Evolutionary conservation across 805 yeast genomes (phyloP).

Genomic region (Cyberlindnera lachancei): DNA sequence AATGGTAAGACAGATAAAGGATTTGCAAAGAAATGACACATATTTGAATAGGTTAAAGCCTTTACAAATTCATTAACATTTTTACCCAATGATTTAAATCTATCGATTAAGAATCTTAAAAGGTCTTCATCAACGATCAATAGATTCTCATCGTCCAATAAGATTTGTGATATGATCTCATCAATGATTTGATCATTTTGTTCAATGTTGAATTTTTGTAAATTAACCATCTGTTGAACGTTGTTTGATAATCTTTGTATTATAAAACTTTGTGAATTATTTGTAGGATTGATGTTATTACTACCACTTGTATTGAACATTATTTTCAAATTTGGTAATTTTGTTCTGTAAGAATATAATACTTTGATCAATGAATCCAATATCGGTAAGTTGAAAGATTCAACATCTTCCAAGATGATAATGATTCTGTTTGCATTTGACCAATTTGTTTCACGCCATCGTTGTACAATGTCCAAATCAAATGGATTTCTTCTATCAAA

Average conservation of each 20-base stretch:
- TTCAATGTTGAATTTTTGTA: slow-evolving; percentile 17
- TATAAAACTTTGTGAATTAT: too few species aligned
- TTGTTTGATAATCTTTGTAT: slow-evolving; percentile 15
- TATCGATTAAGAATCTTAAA: slow-evolving; percentile 13
- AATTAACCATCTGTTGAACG: slow-evolving; percentile 8
- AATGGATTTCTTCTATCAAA: slow-evolving; percentile 18
- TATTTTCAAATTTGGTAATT: slow-evolving; percentile 19
- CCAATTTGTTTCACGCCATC: slow-evolving; percentile 17
- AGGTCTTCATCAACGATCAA: slow-evolving; percentile 18
- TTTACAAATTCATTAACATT: slow-evolving; percentile 20
- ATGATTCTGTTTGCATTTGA: slow-evolving; percentile 10
- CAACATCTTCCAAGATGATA: slow-evolving; percentile 20
- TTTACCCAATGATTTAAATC: slow-evolving; percentile 17
- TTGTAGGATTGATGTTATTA: slow-evolving; percentile 10
- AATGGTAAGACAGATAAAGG: slow-evolving; percentile 13
- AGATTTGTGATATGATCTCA: slow-evolving; percentile 14
- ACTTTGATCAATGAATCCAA: slow-evolving; percentile 16
- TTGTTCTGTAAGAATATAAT: slow-evolving; percentile 9
- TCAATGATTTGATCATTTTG: slow-evolving; percentile 20
- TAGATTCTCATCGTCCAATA: slow-evolving; percentile 12
- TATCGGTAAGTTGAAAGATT: slow-evolving; percentile 16
- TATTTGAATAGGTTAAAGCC: slow-evolving; percentile 18
- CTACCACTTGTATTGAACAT: slow-evolving; percentile 20
- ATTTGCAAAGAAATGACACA: slow-evolving; percentile 20
- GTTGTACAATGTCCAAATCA: slow-evolving; percentile 20